Conservation (phyloP, 2,329 filamentous ascomycete species). For the Stagonosporopsis vannaccii region DNA sequence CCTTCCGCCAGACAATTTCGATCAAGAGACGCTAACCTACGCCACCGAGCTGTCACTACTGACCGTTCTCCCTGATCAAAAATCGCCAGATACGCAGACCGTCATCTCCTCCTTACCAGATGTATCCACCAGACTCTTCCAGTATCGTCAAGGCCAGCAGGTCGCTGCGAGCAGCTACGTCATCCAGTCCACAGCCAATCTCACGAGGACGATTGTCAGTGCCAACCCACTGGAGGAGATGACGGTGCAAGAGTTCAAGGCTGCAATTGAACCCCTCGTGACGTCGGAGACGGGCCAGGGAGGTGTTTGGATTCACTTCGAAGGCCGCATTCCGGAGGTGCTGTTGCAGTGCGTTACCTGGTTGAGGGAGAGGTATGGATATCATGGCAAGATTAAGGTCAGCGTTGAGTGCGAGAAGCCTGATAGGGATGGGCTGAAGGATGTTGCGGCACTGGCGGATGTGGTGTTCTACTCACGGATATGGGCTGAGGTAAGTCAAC, state of each 20-base stretch:
- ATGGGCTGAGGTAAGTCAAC: slow-evolving; percentile 65
- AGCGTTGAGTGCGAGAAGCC: slow-evolving; percentile 80
- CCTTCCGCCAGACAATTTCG: slow-evolving; percentile 7
- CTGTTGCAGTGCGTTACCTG: slow-evolving; percentile 66
- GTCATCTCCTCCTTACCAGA: slow-evolving; percentile 62
- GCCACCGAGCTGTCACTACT: slow-evolving; percentile 47
- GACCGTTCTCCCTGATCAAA: slow-evolving; percentile 60
- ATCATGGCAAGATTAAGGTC: slow-evolving; percentile 57
- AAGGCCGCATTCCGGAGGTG: slow-evolving; percentile 72
- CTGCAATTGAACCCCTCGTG: slow-evolving; percentile 52
- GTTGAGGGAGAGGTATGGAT: slow-evolving; percentile 52
- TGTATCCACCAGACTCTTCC: slow-evolving; percentile 40
- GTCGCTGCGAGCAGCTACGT: slow-evolving; percentile 75
- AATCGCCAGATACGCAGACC: slow-evolving; percentile 59
- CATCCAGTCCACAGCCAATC: slow-evolving; percentile 65
- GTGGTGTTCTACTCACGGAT: slow-evolving; percentile 76
- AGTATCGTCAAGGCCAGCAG: slow-evolving; percentile 55
- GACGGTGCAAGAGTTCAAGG: slow-evolving; percentile 66
- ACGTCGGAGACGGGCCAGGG: not conserved
- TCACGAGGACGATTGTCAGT: slow-evolving; percentile 74
- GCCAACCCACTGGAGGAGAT: slow-evolving; percentile 74
- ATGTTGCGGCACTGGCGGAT: slow-evolving; percentile 69
- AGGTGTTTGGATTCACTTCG: slow-evolving; percentile 72
- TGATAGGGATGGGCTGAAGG: slow-evolving; percentile 63
- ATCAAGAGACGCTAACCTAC: not conserved